Evolutionary conservation across 108 stramenopile genomes (phyloP).

Genomic region (Aurantiochytrium sp.): DNA sequence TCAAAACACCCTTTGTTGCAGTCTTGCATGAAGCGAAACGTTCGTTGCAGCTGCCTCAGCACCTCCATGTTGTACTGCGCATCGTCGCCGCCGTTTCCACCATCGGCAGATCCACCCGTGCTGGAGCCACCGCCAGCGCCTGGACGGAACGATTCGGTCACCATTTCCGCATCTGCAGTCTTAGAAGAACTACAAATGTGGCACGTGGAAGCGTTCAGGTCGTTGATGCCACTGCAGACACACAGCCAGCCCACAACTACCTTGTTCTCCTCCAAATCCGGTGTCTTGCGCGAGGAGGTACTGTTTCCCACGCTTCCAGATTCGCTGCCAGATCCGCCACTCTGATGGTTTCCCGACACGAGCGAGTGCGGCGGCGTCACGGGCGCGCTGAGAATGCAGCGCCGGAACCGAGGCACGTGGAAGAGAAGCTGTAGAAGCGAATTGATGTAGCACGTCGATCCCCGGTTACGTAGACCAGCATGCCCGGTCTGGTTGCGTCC

Average conservation of each 20-base stretch:
- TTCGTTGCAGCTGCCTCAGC: neutral
- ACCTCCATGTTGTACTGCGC: neutral
- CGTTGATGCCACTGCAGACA: neutral
- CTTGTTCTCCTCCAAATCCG: neutral
- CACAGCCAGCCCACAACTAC: neutral
- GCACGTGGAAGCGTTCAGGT: neutral
- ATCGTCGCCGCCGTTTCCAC: neutral
- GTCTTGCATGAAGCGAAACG: neutral
- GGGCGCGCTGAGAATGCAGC: neutral
- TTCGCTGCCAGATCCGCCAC: neutral
- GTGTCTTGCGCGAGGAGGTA: neutral
- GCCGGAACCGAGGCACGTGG: neutral
- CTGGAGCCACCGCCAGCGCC: neutral
- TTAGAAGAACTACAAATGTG: neutral
- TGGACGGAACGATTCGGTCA: neutral
- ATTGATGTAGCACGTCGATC: constrained; percentile 19
- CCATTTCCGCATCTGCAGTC: neutral
- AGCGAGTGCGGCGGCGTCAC: neutral
- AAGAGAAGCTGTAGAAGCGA: neutral
- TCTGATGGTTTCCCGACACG: no score
- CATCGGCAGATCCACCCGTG: neutral
- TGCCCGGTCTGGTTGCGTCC: neutral
- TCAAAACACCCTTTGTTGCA: neutral
- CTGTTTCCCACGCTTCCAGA: neutral
- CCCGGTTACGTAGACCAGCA: constrained; percentile 9